Evolutionary conservation across 2,329 filamentous ascomycete genomes (phyloP).

Genomic region (Venturia asperata): DNA sequence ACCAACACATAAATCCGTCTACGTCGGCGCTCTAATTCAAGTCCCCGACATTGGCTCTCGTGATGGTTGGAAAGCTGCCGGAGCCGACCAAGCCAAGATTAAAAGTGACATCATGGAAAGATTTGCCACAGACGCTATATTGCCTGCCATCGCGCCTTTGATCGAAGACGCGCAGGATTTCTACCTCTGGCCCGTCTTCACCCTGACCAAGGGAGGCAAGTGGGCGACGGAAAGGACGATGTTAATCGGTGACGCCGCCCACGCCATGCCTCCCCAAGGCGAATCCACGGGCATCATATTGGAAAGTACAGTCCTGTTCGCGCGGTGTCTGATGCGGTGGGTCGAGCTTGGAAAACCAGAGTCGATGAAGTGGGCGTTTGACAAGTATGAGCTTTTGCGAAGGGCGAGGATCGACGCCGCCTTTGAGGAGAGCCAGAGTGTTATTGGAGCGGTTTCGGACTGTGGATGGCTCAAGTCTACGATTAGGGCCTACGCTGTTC

Average conservation of each 20-base stretch:
- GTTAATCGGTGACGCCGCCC: conserved; percentile 41
- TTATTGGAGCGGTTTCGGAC: conserved; percentile 31
- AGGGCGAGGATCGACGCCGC: conserved; percentile 34
- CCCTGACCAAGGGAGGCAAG: conserved; percentile 32
- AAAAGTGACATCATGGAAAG: conserved; percentile 32
- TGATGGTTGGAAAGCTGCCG: conserved; percentile 32
- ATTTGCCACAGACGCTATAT: conserved; percentile 29
- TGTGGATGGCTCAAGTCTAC: conserved; percentile 32
- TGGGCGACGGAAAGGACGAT: conserved; percentile 38
- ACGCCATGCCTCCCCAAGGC: conserved; percentile 43
- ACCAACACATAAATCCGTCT: conserved; percentile 31
- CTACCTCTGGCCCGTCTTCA: conserved; percentile 41
- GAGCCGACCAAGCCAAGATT: conserved; percentile 31
- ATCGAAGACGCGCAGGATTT: conserved; percentile 32
- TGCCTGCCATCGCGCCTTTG: conserved; percentile 35
- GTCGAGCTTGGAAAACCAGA: conserved; percentile 24
- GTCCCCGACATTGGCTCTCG: conserved; percentile 29
- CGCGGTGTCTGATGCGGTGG: conserved; percentile 33
- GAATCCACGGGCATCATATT: conserved; percentile 41
- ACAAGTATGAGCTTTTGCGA: conserved; percentile 34
- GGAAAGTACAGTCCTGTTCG: conserved; percentile 40
- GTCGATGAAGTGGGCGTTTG: conserved; percentile 30
- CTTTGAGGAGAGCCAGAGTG: conserved; percentile 34
- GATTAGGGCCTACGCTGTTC: conserved; percentile 35
- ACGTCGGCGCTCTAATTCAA: conserved; percentile 36